These are phyloP conservation scores for Hirsutella thompsonii DNA, from an alignment of 2,329 filamentous ascomycete species.

Conservation along the genomic window DNA sequence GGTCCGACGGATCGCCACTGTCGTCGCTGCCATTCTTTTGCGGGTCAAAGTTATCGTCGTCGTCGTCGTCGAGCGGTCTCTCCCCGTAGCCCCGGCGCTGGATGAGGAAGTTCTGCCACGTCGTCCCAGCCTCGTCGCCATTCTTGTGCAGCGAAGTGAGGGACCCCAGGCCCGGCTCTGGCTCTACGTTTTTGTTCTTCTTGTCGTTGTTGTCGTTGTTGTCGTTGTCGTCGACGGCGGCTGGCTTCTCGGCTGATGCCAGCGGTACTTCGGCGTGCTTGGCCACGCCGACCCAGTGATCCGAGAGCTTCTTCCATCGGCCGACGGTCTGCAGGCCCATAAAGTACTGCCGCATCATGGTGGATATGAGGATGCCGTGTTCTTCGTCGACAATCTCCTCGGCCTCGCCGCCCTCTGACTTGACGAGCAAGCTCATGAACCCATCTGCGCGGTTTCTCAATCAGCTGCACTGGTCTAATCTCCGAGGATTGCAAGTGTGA, in stretches of 20 bases:
- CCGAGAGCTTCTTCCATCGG: conserved; percentile 62
- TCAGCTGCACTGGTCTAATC: too few species aligned
- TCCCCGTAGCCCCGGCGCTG: conserved; percentile 20
- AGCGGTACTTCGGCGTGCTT: conserved; percentile 38
- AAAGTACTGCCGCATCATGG: conserved; percentile 83
- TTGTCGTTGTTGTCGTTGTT: too few species aligned
- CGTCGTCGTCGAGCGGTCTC: conserved; percentile 19
- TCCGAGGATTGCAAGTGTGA: too few species aligned
- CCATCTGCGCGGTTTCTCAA: conserved; percentile 50
- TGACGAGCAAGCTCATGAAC: conserved; percentile 61
- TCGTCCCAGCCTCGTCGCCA: conserved; percentile 9
- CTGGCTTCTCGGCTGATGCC: conserved; percentile 14
- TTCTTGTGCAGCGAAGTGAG: conserved; percentile 4
- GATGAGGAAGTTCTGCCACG: conserved; percentile 24
- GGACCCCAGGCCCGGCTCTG: background rate
- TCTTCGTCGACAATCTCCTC: conserved; percentile 76
- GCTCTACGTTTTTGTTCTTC: conserved; percentile 1
- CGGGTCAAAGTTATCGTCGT: conserved; percentile 30
- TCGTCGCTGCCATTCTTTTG: conserved; percentile 10
- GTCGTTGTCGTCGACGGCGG: conserved; percentile 25
- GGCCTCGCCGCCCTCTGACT: conserved; percentile 61
- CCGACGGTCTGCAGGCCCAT: conserved; percentile 73
- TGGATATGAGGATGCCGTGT: conserved; percentile 74
- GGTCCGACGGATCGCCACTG: conserved; percentile 21
- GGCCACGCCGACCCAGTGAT: conserved; percentile 57